phyloP scores from a whole-genome alignment of 2,329 filamentous ascomycete species.

The Chalaropsis thielavioides region DNA sequence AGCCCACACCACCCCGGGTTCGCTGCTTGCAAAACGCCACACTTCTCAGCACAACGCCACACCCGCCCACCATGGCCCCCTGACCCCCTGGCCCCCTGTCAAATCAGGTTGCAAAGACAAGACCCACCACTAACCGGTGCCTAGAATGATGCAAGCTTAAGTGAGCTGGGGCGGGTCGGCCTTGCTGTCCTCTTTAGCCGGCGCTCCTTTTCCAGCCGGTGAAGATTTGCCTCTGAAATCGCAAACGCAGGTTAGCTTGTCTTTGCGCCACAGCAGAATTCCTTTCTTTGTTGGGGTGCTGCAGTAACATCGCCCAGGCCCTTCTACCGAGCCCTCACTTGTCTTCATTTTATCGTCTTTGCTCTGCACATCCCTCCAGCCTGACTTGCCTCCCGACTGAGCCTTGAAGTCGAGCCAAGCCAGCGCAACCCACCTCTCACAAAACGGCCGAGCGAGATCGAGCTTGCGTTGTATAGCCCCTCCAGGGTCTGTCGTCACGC shows the following conservation, averaged over 20 bases:
- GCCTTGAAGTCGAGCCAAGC: neutral
- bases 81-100: neutral
- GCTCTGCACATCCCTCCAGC: neutral
- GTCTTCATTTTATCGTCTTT: neutral
- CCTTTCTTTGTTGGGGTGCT: neutral
- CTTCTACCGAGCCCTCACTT: neutral
- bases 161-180: neutral
- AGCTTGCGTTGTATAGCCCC: neutral
- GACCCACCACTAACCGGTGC: neutral
- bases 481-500: neutral
- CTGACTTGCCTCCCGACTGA: neutral
- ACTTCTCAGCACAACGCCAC: neutral
- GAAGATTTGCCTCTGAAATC: conserved; percentile 4
- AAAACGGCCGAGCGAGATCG: neutral
- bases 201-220: neutral
- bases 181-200: conserved; percentile 12
- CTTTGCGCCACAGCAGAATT: neutral
- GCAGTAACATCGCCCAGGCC: neutral
- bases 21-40: neutral
- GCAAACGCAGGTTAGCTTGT: neutral
- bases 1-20: neutral
- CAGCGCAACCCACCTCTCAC: neutral
- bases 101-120: no score
- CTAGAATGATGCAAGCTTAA: neutral
- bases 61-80: neutral